Percentiles rank a stretch among this genome's conserved stretches.
phyloP scores from a whole-genome alignment of 2,329 filamentous ascomycete genomes.

The Paracoccidioides brasiliensis region DNA sequence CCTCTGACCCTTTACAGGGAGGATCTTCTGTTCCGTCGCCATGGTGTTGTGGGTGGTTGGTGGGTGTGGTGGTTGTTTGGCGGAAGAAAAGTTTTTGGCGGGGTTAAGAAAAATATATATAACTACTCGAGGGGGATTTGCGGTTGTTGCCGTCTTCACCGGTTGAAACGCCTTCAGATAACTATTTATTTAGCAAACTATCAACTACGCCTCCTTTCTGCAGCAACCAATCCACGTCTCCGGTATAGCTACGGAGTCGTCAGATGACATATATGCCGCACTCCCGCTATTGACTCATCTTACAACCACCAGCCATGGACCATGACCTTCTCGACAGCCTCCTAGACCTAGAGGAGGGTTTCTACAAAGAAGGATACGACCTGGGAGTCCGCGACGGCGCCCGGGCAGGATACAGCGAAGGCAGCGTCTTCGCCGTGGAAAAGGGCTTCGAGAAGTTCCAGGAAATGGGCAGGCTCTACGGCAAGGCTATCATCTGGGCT shows the following conservation, averaged over 20 bases:
- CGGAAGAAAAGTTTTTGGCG: constrained; percentile 7
- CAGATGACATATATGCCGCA: not conserved
- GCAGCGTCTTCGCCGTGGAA: constrained; percentile 77
- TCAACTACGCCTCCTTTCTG: not conserved
- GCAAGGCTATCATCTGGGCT: constrained; percentile 71
- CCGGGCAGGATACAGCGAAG: constrained; percentile 69
- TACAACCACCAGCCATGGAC: not conserved
- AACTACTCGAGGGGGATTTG: not conserved
- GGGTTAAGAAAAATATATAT: not conserved
- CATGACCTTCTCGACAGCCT: constrained; percentile 42
- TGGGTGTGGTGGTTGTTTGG: constrained; percentile 3
- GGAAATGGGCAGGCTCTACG: constrained; percentile 64
- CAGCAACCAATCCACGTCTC: not conserved
- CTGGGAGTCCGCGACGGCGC: constrained; percentile 64
- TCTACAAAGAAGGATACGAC: constrained; percentile 71
- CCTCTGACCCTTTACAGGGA: constrained; percentile 48
- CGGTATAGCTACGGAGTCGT: not conserved
- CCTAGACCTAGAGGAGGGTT: constrained; percentile 50
- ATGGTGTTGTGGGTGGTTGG: constrained; percentile 5
- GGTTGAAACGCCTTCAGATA: not conserved
- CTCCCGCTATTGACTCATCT: not conserved
- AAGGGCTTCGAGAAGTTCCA: constrained; percentile 90
- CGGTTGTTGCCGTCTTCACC: not conserved
- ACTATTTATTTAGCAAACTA: too few relatives aligned
- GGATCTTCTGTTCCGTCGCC: constrained; percentile 11